phyloP scores from a whole-genome alignment of 768 basidiomycete genomes.

The Ramaria sp. region DNA sequence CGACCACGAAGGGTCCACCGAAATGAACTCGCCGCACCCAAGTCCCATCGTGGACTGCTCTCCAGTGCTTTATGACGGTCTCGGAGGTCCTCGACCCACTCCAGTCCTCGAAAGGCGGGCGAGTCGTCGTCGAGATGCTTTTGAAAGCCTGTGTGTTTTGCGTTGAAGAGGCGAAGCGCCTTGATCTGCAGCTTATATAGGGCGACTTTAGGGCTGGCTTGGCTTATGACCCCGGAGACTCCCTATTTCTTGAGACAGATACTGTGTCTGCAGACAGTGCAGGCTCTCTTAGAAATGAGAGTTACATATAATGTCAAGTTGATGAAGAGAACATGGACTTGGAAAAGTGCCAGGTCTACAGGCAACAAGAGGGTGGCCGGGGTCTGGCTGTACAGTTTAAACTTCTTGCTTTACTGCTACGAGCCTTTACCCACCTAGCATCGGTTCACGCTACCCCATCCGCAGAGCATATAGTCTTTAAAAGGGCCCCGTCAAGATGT shows the following conservation, averaged over 20 bases:
- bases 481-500: constrained; percentile 71
- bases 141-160: constrained; percentile 49
- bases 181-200: constrained; percentile 15
- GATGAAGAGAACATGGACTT: too few species aligned
- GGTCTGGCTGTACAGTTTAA: constrained; percentile 13
- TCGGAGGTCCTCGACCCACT: constrained; percentile 73
- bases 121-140: constrained; percentile 87
- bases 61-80: constrained; percentile 80
- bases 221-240: background rate
- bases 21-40: constrained; percentile 67
- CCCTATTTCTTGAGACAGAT: too few species aligned
- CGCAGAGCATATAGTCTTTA: constrained; percentile 12
- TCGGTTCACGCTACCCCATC: background rate
- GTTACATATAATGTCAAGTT: too few species aligned
- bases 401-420: background rate
- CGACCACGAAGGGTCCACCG: constrained; percentile 52
- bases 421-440: background rate
- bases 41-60: constrained; percentile 65
- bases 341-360: too few species aligned
- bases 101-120: constrained; percentile 48
- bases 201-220: constrained; percentile 10
- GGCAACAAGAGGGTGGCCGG: background rate
- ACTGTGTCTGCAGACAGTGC: too few species aligned
- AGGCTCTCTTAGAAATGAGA: too few species aligned
- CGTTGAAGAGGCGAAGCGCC: constrained; percentile 28